Conservation (phyloP, 1,139 yeast species). For the Oligophagozyma castellii region DNA sequence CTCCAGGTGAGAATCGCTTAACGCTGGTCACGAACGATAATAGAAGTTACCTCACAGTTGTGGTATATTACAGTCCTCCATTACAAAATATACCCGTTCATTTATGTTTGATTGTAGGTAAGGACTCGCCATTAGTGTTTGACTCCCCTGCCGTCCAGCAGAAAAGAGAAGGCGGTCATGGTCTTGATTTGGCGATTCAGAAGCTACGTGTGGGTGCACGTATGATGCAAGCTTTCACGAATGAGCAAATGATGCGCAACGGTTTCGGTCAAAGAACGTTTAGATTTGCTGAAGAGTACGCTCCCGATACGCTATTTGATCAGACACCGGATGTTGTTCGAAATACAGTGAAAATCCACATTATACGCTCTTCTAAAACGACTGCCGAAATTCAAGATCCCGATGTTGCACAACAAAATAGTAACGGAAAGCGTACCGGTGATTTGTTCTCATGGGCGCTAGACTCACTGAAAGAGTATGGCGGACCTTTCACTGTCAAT, state of each 20-base stretch:
- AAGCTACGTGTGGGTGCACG: conserved; percentile 78
- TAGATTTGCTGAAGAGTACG: conserved; percentile 58
- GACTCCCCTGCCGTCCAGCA: conserved; percentile 56
- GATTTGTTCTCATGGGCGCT: conserved; percentile 67
- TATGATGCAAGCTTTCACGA: conserved; percentile 85
- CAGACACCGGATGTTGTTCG: conserved; percentile 29
- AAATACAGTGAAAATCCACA: conserved; percentile 61
- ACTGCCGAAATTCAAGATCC: conserved; percentile 64
- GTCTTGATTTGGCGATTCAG: conserved; percentile 58
- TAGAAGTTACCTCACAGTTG: conserved; percentile 13
- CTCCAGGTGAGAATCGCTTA: conserved; percentile 47
- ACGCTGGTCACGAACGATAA: conserved; percentile 18
- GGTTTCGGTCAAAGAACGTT: conserved; percentile 76
- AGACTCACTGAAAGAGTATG: conserved; percentile 46
- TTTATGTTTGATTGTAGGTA: conserved; percentile 61
- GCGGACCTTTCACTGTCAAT: conserved; percentile 35
- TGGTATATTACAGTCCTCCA: conserved; percentile 44
- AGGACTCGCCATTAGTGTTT: conserved; percentile 57
- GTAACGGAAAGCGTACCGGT: conserved; percentile 57
- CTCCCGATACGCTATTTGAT: conserved; percentile 35
- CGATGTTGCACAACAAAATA: conserved; percentile 77
- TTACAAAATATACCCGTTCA: conserved; percentile 67
- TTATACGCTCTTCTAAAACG: conserved; percentile 52
- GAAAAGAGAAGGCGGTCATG: conserved; percentile 45
- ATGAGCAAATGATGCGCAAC: conserved; percentile 72